A percentile compares a stretch with the other conserved stretches of the same genome.
Evolutionary conservation across 192 early-diverging fungal genomes (phyloP).

Genomic region (Kappamyces sp.): DNA sequence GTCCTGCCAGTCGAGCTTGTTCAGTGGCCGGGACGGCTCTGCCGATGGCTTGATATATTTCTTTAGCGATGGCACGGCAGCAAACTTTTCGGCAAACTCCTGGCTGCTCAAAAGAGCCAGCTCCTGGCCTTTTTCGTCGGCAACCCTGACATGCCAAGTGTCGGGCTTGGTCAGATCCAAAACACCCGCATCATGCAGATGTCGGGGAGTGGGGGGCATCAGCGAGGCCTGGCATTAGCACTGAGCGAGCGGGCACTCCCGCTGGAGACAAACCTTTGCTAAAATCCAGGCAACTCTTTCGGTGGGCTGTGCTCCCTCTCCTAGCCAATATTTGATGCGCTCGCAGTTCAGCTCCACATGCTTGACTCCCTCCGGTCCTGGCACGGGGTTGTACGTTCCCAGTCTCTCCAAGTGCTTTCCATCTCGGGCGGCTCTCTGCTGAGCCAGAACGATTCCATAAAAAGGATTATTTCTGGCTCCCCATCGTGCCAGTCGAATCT

Average conservation of each 20-base stretch:
- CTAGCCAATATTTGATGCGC: conserved; percentile 95
- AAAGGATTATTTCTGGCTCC: conserved; percentile 84
- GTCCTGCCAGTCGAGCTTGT: conserved; percentile 15
- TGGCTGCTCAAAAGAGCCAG: conserved; percentile 18
- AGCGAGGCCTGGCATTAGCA: conserved; percentile 42
- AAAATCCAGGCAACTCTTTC: conserved; percentile 83
- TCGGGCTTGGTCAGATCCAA: conserved; percentile 34
- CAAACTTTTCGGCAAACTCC: conserved; percentile 20
- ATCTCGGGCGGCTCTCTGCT: conserved; percentile 69
- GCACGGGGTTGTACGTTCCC: conserved; percentile 86
- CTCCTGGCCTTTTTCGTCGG: conserved; percentile 15
- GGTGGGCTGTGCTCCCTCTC: conserved; percentile 93
- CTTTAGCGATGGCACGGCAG: not conserved
- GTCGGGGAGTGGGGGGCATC: conserved; percentile 53
- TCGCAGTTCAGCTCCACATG: conserved; percentile 79
- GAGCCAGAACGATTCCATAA: conserved; percentile 91
- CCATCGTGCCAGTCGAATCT: conserved; percentile 80
- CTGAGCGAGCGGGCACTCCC: not conserved
- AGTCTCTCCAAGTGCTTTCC: conserved; percentile 87
- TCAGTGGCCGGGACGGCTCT: conserved; percentile 3
- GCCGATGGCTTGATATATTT: conserved; percentile 20
- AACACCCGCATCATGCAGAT: conserved; percentile 39
- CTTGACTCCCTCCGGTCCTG: conserved; percentile 64
- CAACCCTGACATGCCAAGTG: conserved; percentile 42
- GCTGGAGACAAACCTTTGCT: conserved; percentile 55